These are phyloP conservation scores for Gynochthodes officinalis DNA, from an alignment of 257 asterid species.

Conservation along the genomic window DNA sequence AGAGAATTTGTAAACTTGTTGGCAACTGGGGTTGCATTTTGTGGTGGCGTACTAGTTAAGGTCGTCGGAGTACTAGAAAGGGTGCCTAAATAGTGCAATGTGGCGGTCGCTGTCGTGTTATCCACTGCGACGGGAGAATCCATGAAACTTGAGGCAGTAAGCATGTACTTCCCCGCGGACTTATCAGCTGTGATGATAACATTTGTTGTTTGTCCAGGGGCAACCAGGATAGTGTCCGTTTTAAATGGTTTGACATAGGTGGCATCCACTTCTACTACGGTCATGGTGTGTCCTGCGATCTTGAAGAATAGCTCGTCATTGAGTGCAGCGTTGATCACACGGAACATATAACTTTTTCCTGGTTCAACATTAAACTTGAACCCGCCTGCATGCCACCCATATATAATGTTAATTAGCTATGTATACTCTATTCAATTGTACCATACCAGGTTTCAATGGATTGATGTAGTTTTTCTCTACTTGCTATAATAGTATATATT, in stretches of 20 bases:
- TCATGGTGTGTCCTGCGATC: conserved; percentile 77
- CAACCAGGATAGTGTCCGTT: conserved; percentile 57
- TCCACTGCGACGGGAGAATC: conserved; percentile 67
- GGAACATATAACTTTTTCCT: conserved; percentile 73
- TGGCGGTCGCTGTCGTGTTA: conserved; percentile 81
- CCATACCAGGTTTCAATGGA: no score
- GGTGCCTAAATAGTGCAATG: conserved; percentile 69
- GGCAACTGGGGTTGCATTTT: conserved; percentile 72
- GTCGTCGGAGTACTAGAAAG: conserved; percentile 35
- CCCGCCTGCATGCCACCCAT: conserved; percentile 54
- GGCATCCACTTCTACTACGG: conserved; percentile 92
- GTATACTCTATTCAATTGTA: no score
- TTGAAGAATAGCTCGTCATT: conserved; percentile 90
- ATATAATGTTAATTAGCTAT: no score
- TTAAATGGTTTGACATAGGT: conserved; percentile 84
- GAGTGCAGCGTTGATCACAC: conserved; percentile 87
- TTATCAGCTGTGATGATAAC: conserved; percentile 56
- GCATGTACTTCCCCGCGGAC: conserved; percentile 60
- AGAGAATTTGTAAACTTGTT: conserved; percentile 56
- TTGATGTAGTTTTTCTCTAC: no score
- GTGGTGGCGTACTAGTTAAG: conserved; percentile 48
- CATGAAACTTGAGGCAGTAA: conserved; percentile 74
- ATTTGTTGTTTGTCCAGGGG: conserved; percentile 91
- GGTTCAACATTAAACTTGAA: conserved; percentile 56
- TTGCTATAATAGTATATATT: no score